Evolutionary conservation across 2,329 filamentous ascomycete species (phyloP).

Genomic region (Nemania bipapillata): DNA sequence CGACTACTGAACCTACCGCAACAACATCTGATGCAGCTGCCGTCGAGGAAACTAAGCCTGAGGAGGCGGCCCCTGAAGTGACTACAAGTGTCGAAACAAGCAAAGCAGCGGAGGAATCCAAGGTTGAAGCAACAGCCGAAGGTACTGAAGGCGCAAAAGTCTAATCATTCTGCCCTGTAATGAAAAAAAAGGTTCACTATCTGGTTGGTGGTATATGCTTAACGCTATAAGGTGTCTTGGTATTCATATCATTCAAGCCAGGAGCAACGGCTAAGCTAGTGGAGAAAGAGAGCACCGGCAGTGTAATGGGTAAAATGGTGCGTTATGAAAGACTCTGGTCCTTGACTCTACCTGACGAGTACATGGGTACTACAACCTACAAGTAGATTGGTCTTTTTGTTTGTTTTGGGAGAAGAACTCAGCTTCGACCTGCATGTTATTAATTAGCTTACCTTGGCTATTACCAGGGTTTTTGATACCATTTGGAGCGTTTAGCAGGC

Average conservation of each 20-base stretch:
- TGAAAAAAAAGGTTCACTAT: not conserved
- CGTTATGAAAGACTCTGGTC: not conserved
- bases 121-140: constrained; percentile 12
- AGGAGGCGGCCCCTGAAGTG: not conserved
- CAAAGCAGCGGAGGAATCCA: constrained; percentile 13
- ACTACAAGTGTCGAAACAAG: constrained; percentile 6
- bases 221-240: not conserved
- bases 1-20: constrained; percentile 22
- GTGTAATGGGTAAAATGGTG: not conserved
- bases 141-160: constrained; percentile 11
- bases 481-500: constrained; percentile 29
- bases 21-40: constrained; percentile 22
- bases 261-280: not conserved
- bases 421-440: constrained; percentile 7
- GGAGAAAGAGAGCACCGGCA: not conserved
- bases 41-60: constrained; percentile 14
- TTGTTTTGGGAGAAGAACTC: not conserved
- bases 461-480: constrained; percentile 30
- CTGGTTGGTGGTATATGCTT: not conserved
- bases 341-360: not conserved
- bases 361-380: not conserved
- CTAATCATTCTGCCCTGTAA: not conserved
- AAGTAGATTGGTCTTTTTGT: not conserved
- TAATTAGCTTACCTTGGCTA: constrained; percentile 14
- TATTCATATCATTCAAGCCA: not conserved